Base-by-base conservation (phyloP, 176 grass and related monocot genomes). In the Metroxylon sagu region DNA sequence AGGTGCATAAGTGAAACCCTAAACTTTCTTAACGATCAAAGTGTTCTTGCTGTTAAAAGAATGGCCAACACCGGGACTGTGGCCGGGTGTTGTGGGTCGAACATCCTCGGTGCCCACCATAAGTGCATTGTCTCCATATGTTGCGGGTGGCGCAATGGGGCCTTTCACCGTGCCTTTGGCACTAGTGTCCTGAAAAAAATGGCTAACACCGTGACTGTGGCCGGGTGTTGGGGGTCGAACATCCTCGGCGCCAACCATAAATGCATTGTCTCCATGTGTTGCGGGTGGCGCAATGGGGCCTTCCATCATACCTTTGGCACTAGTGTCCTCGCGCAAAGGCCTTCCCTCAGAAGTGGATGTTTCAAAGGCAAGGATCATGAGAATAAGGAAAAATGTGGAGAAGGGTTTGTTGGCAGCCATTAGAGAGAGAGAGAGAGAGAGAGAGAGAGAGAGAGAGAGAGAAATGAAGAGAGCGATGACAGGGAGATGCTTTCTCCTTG, bases 351-450 rank as follows among this genome's bases (percentile, higher is more conserved):
- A 77, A 39, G 25, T n/a, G 25, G 17, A 4, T 10, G 64, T 14
- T 51, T 60, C 64, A 6, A 59, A 69, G 16, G 55, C 71, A 0
- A 55, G 10, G 63, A 43, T 43, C 35, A 64, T 25, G 2, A 82
- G 14, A 49, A 18, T 25, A 77, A 77, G 52, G 1, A 83, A 28
- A 16, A 19, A 10, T 48, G 53, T 69, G 60, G 30, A 51, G 57
- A 56, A 39, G 50, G 48, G 14, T 57, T 77, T 21, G 16, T 53
- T 59, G 72, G 63, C 19, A 29, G 64, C 80, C 76, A 77, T 73
- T 4, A 52, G 48, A 16, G 19, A 52, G 19, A 53, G 12, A 65
- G 18, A 65, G 19, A 16, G 48, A 28, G 14, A 17, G 5, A 21
- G 14, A 65, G 48, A 52, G 43, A 16, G 48, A 28, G 14, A 17